phyloP scores from a whole-genome alignment of 202 grass and related monocot genomes.

The Panicum virgatum region DNA sequence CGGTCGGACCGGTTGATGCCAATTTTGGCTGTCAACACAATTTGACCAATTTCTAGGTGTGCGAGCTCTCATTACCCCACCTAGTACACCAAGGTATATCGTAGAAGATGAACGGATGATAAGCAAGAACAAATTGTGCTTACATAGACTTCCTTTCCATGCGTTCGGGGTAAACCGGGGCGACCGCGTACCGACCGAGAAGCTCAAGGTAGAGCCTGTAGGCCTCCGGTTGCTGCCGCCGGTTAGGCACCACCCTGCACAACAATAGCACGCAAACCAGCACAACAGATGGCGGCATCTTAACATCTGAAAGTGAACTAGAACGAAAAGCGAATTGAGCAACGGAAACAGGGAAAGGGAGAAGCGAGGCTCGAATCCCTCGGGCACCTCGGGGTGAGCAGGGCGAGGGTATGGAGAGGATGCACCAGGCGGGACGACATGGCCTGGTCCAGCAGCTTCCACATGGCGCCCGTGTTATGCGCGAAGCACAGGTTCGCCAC shows the following conservation, averaged over 20 bases:
- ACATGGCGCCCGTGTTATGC: slow-evolving; percentile 57
- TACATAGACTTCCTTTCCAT: slow-evolving; percentile 44
- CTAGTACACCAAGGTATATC: slow-evolving; percentile 27
- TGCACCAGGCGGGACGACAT: slow-evolving; percentile 62
- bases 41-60: background rate
- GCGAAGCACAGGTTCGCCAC: slow-evolving; percentile 65
- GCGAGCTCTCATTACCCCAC: background rate
- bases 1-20: too few species aligned
- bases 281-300: background rate
- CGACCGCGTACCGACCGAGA: slow-evolving; percentile 45
- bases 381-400: slow-evolving; percentile 45
- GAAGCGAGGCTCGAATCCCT: background rate
- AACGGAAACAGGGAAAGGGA: background rate
- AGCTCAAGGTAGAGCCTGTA: slow-evolving; percentile 77
- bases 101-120: background rate
- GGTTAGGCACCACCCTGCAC: slow-evolving; percentile 52
- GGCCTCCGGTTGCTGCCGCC: slow-evolving; percentile 60
- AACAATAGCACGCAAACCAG: background rate
- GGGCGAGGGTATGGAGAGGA: slow-evolving; percentile 55
- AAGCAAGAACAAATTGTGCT: slow-evolving; percentile 15
- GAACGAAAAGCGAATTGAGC: background rate
- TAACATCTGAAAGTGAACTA: background rate
- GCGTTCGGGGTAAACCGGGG: slow-evolving; percentile 26
- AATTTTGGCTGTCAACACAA: too few species aligned
- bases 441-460: slow-evolving; percentile 78